These are phyloP conservation scores for Lipomyces sp. DNA, from an alignment of 805 yeast species.

Conservation along the genomic window DNA sequence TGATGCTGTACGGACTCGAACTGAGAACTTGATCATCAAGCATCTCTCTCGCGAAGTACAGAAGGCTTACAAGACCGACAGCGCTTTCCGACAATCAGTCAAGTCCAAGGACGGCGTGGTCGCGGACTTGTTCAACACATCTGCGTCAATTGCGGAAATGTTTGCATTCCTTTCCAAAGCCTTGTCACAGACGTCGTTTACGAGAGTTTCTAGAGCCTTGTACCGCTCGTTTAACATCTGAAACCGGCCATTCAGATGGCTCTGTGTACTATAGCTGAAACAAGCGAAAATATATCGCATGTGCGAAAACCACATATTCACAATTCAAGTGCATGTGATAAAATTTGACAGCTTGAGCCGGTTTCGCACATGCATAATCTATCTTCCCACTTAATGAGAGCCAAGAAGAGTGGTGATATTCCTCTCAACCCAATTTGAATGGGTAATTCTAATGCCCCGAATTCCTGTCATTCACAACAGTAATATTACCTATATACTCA, in stretches of 20 bases:
- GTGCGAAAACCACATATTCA: not conserved
- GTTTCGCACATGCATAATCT: not conserved
- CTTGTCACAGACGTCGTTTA: conserved; percentile 22
- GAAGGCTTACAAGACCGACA: conserved; percentile 20
- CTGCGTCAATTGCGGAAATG: conserved; percentile 26
- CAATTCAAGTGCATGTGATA: not conserved
- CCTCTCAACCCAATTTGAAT: conserved; percentile 11
- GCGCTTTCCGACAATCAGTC: conserved; percentile 21
- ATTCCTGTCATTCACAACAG: not conserved
- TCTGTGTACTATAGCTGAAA: not conserved
- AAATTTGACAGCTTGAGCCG: not conserved
- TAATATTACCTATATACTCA: not conserved
- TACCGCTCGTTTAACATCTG: conserved; percentile 26
- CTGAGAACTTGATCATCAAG: conserved; percentile 42
- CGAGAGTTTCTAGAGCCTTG: conserved; percentile 23
- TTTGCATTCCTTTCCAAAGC: conserved; percentile 26
- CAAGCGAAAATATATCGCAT: not conserved
- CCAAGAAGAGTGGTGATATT: not conserved
- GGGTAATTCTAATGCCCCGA: not conserved
- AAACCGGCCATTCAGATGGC: not conserved
- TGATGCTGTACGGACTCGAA: conserved; percentile 43
- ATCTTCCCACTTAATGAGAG: conserved; percentile 17
- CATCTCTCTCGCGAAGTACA: conserved; percentile 42
- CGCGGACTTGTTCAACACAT: conserved; percentile 20
- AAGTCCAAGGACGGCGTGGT: conserved; percentile 23